Conservation (phyloP, 177 flowering plant species). For the Vitis hybrid region DNA sequence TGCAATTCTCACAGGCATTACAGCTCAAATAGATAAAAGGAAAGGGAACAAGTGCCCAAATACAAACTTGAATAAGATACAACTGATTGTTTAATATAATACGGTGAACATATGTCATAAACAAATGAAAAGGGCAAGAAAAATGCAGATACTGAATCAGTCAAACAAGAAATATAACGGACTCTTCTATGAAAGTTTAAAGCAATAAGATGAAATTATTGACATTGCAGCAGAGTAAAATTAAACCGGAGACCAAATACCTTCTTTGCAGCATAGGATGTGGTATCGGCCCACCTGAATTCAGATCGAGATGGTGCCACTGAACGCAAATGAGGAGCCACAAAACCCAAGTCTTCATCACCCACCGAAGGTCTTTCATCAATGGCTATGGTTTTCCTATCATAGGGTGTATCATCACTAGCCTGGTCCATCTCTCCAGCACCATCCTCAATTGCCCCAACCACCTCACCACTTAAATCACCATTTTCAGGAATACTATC, state of each 20-base stretch:
- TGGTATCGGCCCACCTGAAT: slow-evolving; percentile 64
- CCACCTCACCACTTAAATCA: slow-evolving; percentile 11
- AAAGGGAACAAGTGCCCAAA: background rate
- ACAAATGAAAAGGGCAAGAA: no score
- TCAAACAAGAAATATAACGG: no score
- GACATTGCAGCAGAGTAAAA: background rate
- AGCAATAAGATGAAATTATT: no score
- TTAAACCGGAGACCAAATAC: slow-evolving; percentile 26
- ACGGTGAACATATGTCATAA: background rate
- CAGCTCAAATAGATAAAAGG: background rate
- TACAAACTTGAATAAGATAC: background rate
- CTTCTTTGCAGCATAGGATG: slow-evolving; percentile 61
- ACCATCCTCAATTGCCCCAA: slow-evolving; percentile 19
- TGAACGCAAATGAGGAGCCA: slow-evolving; percentile 33
- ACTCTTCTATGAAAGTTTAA: no score
- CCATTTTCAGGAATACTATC: slow-evolving; percentile 27
- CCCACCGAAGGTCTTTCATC: slow-evolving; percentile 40
- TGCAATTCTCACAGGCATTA: background rate
- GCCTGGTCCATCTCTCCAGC: slow-evolving; percentile 24
- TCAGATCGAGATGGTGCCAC: slow-evolving; percentile 35
- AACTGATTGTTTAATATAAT: background rate
- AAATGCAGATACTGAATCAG: no score
- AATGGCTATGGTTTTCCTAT: slow-evolving; percentile 22
- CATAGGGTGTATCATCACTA: slow-evolving; percentile 70
- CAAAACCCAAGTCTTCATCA: slow-evolving; percentile 34